phyloP scores from a whole-genome alignment of 2,329 filamentous ascomycete genomes.

The Aspergillus sp. region DNA sequence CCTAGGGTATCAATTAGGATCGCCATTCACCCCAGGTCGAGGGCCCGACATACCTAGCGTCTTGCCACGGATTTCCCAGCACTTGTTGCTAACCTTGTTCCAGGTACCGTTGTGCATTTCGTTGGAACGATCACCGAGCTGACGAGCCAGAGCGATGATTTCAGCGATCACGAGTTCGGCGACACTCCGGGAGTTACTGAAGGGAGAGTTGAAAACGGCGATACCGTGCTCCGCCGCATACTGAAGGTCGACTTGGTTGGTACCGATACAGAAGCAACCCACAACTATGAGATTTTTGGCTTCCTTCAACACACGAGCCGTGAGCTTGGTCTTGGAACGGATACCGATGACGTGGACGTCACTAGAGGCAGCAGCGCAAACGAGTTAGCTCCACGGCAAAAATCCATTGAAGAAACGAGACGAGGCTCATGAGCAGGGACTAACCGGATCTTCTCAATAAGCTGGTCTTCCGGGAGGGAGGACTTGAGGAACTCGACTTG shows the following conservation, averaged over 20 bases:
- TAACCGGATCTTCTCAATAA: slow-evolving; percentile 94
- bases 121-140: slow-evolving; percentile 86
- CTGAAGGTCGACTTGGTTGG: slow-evolving; percentile 56
- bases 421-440: slow-evolving; percentile 23
- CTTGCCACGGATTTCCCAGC: slow-evolving; percentile 98
- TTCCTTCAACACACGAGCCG: slow-evolving; percentile 76
- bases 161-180: slow-evolving; percentile 94
- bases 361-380: slow-evolving; percentile 45
- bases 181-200: slow-evolving; percentile 95
- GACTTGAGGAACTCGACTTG: slow-evolving; percentile 91
- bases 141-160: slow-evolving; percentile 86
- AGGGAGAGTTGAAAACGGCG: slow-evolving; percentile 98
- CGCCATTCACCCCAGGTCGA: neutral
- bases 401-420: slow-evolving; percentile 2
- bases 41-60: slow-evolving; percentile 65
- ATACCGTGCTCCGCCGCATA: slow-evolving; percentile 61
- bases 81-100: slow-evolving; percentile 96
- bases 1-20: slow-evolving; percentile 45
- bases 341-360: slow-evolving; percentile 98
- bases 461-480: slow-evolving; percentile 84
- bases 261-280: slow-evolving; percentile 98
- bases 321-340: slow-evolving; percentile 95
- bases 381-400: neutral
- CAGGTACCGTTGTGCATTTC: slow-evolving; percentile 93
- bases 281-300: slow-evolving; percentile 94